Percentiles rank a stretch among this genome's conserved stretches.
Evolutionary conservation across 306 rosid species (phyloP).

Genomic region (Vigna reflexopilosa): DNA sequence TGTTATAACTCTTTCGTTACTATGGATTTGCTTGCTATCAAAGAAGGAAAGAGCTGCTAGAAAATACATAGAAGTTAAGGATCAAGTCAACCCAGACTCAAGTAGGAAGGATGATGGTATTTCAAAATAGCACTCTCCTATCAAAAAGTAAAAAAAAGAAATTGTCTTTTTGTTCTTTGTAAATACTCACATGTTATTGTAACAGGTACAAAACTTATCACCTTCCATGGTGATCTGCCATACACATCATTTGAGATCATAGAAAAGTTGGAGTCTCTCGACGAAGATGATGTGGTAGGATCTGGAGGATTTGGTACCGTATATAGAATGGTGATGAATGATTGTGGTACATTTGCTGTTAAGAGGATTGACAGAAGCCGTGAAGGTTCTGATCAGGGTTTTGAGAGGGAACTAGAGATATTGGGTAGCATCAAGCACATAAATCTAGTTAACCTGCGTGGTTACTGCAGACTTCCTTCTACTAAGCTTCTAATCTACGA

Average conservation of each 20-base stretch:
- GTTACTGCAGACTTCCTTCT: slow-evolving; percentile 90
- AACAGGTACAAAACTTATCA: slow-evolving; percentile 77
- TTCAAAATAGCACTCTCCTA: slow-evolving; percentile 30
- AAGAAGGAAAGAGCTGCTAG: slow-evolving; percentile 82
- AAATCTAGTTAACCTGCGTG: slow-evolving; percentile 79
- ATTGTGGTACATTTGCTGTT: slow-evolving; percentile 80
- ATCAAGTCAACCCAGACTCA: slow-evolving; percentile 65
- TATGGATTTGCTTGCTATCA: slow-evolving; percentile 70
- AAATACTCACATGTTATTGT: neutral
- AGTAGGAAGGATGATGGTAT: slow-evolving; percentile 48
- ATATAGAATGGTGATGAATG: slow-evolving; percentile 91
- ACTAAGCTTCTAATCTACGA: slow-evolving; percentile 93
- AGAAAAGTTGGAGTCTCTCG: slow-evolving; percentile 82
- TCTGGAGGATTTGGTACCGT: slow-evolving; percentile 88
- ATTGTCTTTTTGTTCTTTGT: neutral
- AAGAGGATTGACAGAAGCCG: slow-evolving; percentile 75
- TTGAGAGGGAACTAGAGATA: slow-evolving; percentile 88
- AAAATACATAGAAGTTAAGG: slow-evolving; percentile 75
- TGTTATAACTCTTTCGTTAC: slow-evolving; percentile 62
- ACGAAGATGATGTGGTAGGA: slow-evolving; percentile 76
- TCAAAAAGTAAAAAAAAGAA: neutral
- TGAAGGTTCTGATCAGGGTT: slow-evolving; percentile 73
- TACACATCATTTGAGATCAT: slow-evolving; percentile 77
- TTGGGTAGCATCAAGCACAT: slow-evolving; percentile 87
- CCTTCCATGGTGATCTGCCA: slow-evolving; percentile 88